Evolutionary conservation across 1,139 yeast genomes (phyloP).

Genomic region (Fermentozyma sake): DNA sequence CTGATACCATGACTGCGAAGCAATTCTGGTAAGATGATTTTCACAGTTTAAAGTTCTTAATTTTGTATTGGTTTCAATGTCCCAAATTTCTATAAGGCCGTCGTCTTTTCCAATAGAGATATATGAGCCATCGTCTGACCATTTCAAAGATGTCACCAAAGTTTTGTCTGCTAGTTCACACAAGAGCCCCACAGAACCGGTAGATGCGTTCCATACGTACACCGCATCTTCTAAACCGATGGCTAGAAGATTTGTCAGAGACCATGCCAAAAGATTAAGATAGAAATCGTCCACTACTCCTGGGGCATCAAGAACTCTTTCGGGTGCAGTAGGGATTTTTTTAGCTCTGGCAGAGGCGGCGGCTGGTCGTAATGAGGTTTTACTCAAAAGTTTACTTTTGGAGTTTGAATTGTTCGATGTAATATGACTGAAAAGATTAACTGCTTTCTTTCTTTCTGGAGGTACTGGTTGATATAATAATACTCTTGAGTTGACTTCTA

Average conservation of each 20-base stretch:
- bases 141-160: conserved; percentile 68
- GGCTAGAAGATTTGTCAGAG: conserved; percentile 75
- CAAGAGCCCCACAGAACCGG: conserved; percentile 73
- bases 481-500: conserved; percentile 78
- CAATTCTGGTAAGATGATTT: conserved; percentile 63
- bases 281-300: conserved; percentile 92
- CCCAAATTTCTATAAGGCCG: conserved; percentile 92
- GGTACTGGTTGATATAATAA: conserved; percentile 85
- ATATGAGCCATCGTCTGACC: conserved; percentile 93
- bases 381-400: conserved; percentile 7
- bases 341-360: conserved; percentile 54
- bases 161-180: conserved; percentile 54
- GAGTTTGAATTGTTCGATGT: conserved; percentile 12
- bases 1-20: conserved; percentile 81
- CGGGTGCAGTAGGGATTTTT: conserved; percentile 84
- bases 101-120: conserved; percentile 80
- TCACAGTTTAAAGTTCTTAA: conserved; percentile 75
- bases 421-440: conserved; percentile 39
- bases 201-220: conserved; percentile 88
- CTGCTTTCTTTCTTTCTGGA: conserved; percentile 64
- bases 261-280: conserved; percentile 85
- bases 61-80: conserved; percentile 70
- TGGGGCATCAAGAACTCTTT: conserved; percentile 93
- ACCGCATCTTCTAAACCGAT: conserved; percentile 83
- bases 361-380: conserved; percentile 35